Evolutionary conservation across 306 rosid genomes (phyloP).

Genomic region (Alnus glutinosa): DNA sequence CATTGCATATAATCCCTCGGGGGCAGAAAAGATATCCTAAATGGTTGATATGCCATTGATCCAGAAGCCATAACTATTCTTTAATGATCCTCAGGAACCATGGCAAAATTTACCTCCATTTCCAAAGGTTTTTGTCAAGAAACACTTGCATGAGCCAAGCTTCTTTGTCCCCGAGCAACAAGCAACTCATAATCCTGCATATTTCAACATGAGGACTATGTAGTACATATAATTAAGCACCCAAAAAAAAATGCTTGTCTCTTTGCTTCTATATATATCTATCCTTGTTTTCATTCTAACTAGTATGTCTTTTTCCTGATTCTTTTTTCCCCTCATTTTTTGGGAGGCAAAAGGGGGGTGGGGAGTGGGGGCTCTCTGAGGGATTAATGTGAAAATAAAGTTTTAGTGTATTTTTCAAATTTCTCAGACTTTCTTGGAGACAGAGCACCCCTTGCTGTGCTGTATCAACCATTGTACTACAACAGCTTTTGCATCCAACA

Average conservation of each 20-base stretch:
- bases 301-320: no score
- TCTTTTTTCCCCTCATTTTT: no score
- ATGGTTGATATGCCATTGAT: neutral
- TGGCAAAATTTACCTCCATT: conserved; percentile 19
- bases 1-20: neutral
- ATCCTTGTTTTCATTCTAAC: neutral
- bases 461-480: neutral
- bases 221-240: neutral
- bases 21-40: neutral
- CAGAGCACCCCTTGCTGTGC: neutral
- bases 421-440: neutral
- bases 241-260: neutral
- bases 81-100: conserved; percentile 21
- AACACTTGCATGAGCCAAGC: conserved; percentile 55
- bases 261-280: neutral
- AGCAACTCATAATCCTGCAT: conserved; percentile 74
- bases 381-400: neutral
- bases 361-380: neutral
- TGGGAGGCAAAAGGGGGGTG: no score
- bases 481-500: neutral
- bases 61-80: neutral
- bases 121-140: conserved; percentile 30
- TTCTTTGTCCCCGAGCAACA: conserved; percentile 47
- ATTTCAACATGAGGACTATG: conserved; percentile 9
- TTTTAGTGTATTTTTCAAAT: neutral